phyloP scores from a whole-genome alignment of 805 yeast species.

The Nakazawaea holstii region DNA sequence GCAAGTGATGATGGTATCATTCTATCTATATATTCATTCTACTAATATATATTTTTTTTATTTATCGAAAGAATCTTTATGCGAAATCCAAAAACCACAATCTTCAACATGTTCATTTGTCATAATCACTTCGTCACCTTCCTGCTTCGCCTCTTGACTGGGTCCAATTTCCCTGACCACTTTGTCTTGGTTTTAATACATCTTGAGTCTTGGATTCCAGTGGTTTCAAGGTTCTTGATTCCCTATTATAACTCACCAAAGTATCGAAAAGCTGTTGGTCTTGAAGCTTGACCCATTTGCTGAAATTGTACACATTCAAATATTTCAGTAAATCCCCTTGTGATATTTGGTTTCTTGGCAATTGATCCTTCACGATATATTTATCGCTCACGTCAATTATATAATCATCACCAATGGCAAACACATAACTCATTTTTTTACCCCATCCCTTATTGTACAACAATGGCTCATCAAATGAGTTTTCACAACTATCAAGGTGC shows the following conservation, averaged over 20 bases:
- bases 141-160: slow-evolving; percentile 77
- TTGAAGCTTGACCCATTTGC: slow-evolving; percentile 23
- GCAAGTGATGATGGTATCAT: no score
- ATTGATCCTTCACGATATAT: slow-evolving; percentile 44
- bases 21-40: no score
- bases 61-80: no score
- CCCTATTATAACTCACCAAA: slow-evolving; percentile 31
- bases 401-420: slow-evolving; percentile 63
- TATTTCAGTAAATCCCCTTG: slow-evolving; percentile 33
- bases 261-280: slow-evolving; percentile 32
- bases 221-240: slow-evolving; percentile 18
- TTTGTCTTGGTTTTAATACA: slow-evolving; percentile 52
- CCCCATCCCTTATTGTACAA: slow-evolving; percentile 87
- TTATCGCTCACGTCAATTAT: slow-evolving; percentile 64
- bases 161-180: slow-evolving; percentile 78
- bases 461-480: slow-evolving; percentile 74
- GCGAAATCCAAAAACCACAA: no score
- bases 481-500: slow-evolving; percentile 87
- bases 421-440: slow-evolving; percentile 82
- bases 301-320: slow-evolving; percentile 31
- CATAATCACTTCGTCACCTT: slow-evolving; percentile 1
- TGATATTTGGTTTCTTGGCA: slow-evolving; percentile 41
- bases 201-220: slow-evolving; percentile 10
- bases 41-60: no score
- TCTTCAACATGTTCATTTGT: no score